Conservation (phyloP, 352 stramenopile genomes). For the Globisporangium cylindrosporum region DNA sequence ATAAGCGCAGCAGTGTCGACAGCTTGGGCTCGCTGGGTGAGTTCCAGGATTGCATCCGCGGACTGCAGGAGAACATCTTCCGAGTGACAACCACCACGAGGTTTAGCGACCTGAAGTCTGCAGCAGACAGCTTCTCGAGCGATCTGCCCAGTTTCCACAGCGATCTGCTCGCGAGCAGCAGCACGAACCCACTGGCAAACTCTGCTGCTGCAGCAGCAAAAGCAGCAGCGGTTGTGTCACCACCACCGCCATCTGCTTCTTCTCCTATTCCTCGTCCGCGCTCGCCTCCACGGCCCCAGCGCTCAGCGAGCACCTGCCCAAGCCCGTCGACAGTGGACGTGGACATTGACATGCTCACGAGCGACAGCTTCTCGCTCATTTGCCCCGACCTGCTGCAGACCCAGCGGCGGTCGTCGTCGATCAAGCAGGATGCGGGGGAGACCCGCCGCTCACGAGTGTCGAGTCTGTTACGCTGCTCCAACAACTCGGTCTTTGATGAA, state of each 20-base stretch:
- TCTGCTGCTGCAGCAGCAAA: not conserved
- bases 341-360: constrained; percentile 50
- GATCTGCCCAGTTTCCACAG: constrained; percentile 11
- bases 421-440: constrained; percentile 44
- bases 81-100: constrained; percentile 26
- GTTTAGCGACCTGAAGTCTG: constrained; percentile 9
- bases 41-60: constrained; percentile 47
- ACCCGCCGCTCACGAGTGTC: constrained; percentile 34
- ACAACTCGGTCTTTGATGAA: constrained; percentile 28
- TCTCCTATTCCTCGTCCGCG: not conserved
- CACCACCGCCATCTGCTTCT: not conserved
- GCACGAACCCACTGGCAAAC: constrained; percentile 2
- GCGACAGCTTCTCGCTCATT: constrained; percentile 55
- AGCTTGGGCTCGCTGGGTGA: constrained; percentile 28
- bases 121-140: constrained; percentile 9
- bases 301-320: constrained; percentile 12
- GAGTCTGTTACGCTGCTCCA: constrained; percentile 40
- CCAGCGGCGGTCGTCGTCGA: constrained; percentile 18
- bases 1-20: constrained; percentile 21
- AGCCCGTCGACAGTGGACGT: constrained; percentile 34
- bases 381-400: constrained; percentile 37
- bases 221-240: not conserved
- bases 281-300: not conserved
- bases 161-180: constrained; percentile 7
- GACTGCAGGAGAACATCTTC: constrained; percentile 52